Base-by-base conservation (phyloP, 2,329 filamentous ascomycete genomes). In the Thelonectria rubi region DNA sequence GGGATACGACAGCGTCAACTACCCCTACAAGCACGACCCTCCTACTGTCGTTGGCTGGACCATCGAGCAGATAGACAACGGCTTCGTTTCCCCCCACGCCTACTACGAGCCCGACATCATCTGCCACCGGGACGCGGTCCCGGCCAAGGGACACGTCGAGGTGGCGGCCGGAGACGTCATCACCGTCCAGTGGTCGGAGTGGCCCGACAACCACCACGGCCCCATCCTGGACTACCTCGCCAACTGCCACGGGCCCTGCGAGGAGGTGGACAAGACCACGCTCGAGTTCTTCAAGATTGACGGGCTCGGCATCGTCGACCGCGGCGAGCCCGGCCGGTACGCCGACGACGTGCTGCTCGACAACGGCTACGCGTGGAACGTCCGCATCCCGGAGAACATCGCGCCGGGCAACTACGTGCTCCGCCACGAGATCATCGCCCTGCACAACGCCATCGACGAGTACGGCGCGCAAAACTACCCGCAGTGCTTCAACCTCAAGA, bases 391-490 rank as follows among this genome's bases (percentile, higher is more conserved):
- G 34, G 70, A 74, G 55, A 75, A 74, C 63, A 77, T 85, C 34
- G 78, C 76, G 1, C 69, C 81, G 6, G 83, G 84, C 1, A 84
- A 84, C 74, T 86, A 86, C 61, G 82, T 86, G 49, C 77, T 86
- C 39, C 81, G 83, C 8, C 82, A 85, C 67, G 83, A 86, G 69
- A 83, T 84, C 62, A 84, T 86, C 57, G 82, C 80, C 18, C 79
- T 86, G 5, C 83, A 86, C 73, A 77, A 75, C 34, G 81, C 82
- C 15, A 75, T 68, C 3, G 74, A 80, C 40, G 53, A 67, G 30
- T 67, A 76, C 6, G 79, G 79, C 48, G 82, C 82, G 2, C 83
- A 86, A 72, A 78, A 79, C 62, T 85, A 86, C 66, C 82, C 83
- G 11, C 81, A 84, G 74, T 86, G 83, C 69, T 75, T 84, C 60